A percentile compares a stretch with the other conserved stretches of the same genome.
phyloP scores from a whole-genome alignment of 345 rosid species.

The Eucalyptus regnans region DNA sequence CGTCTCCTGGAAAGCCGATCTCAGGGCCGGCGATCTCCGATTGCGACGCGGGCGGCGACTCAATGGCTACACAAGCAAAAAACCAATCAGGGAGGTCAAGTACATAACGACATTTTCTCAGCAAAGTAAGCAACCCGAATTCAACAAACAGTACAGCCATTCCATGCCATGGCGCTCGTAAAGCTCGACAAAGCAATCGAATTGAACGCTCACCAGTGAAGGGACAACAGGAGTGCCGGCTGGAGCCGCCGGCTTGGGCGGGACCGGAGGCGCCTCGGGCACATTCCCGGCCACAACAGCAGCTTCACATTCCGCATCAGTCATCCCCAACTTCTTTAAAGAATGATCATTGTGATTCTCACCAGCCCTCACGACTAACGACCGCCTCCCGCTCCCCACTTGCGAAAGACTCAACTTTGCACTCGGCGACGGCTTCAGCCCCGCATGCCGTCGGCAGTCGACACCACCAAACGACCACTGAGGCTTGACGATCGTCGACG shows the following conservation, averaged over 20 bases:
- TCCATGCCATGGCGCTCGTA: not conserved
- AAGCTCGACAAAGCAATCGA: not conserved
- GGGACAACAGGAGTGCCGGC: conserved; percentile 68
- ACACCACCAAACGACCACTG: not conserved
- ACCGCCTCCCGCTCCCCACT: not conserved
- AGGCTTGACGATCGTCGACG: not conserved
- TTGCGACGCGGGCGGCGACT: conserved; percentile 80
- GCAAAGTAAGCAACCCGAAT: not conserved
- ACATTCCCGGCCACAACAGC: conserved; percentile 73
- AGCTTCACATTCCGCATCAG: conserved; percentile 81
- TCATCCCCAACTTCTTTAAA: conserved; percentile 37
- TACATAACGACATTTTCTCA: not conserved
- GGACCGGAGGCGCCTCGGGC: conserved; percentile 80
- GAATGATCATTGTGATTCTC: conserved; percentile 22
- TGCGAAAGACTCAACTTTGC: not conserved
- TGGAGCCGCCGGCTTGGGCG: conserved; percentile 67
- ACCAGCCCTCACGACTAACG: conserved; percentile 19
- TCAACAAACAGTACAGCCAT: not conserved
- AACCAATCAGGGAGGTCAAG: not conserved
- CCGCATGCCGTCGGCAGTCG: not conserved
- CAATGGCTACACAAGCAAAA: conserved; percentile 34
- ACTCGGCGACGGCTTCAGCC: not conserved
- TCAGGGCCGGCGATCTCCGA: conserved; percentile 47
- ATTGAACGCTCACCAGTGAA: conserved; percentile 36
- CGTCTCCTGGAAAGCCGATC: conserved; percentile 89